These are phyloP conservation scores for Celoporthe dispersa DNA, from an alignment of 2,329 filamentous ascomycete species.

Conservation along the genomic window DNA sequence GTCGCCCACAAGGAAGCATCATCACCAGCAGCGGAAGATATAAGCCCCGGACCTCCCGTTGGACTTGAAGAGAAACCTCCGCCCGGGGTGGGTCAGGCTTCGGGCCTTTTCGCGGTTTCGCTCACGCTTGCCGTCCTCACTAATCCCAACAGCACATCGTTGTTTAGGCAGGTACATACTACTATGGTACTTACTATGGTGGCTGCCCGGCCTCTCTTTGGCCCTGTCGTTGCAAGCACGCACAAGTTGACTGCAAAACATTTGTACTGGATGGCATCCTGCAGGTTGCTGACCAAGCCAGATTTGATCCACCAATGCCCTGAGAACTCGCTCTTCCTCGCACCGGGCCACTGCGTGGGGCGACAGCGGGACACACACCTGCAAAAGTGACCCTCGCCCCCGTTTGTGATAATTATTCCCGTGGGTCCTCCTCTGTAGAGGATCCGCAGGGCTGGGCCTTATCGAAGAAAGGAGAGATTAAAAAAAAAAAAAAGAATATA, in stretches of 20 bases:
- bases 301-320: background rate
- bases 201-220: background rate
- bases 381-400: background rate
- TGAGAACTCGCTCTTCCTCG: background rate
- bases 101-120: background rate
- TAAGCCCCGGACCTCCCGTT: background rate
- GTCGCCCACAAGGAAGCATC: no score
- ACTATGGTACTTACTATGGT: no score
- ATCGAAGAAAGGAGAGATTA: background rate
- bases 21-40: background rate
- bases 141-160: no score
- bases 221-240: background rate
- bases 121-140: background rate
- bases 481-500: background rate
- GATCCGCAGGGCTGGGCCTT: background rate
- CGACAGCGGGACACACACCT: background rate
- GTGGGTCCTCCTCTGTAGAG: background rate
- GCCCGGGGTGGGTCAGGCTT: background rate
- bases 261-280: background rate
- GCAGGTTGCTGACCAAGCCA: background rate
- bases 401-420: background rate
- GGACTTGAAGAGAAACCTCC: background rate
- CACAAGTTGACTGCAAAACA: background rate
- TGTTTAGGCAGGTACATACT: no score
- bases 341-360: background rate